Evolutionary conservation across 2,329 filamentous ascomycete genomes (phyloP), one percentile per base, ranked within the genome.

Genomic region (Diaporthe humulicola): DNA sequence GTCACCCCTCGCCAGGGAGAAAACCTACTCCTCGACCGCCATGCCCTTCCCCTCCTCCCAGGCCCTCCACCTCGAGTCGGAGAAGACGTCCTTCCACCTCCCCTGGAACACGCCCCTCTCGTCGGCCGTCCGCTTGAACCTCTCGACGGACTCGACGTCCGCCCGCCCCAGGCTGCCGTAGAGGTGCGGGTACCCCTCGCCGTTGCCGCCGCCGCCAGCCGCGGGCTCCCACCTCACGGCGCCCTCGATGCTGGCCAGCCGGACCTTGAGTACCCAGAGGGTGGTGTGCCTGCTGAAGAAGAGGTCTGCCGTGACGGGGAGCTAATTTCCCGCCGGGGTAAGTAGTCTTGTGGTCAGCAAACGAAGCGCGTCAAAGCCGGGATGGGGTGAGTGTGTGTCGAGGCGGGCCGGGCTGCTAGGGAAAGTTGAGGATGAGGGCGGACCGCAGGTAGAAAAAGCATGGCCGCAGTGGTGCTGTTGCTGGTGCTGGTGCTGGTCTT

Each of bases 121-220:
- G 0, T 79, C 84, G 40, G 82, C 84, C n/a, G 79, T 79, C 72
- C 86, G 87, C 60, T 82, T 80, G 75, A 91, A 89, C 77, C 84
- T 85, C 76, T 85, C 80, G 5, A 84, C 81, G 17, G 84, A 85
- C 50, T 86, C 84, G 15, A 92, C 85, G 74, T 92, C 88, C 3
- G 82, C 84, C 12, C 78, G 83, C 12, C 90, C 90, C 79, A 93
- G 87, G 78, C 89, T 89, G 69, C 87, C 88, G 79, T 91, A 91
- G 50, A 92, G 80, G 79, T 93, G 91, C 70, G 90, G 88, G 77
- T 90, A 92, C 71, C 85, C 86, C 25, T 84, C 85, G 22, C 83
- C 82, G 1, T 9, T 30, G 25, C 25, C 3, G 8, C 36, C 82
- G 2, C 82, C 82, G 61, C 61, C 64, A 15, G 83, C 82, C 17